Evolutionary conservation across 2,329 filamentous ascomycete species (phyloP).

Genomic region (Aspergillus felis): DNA sequence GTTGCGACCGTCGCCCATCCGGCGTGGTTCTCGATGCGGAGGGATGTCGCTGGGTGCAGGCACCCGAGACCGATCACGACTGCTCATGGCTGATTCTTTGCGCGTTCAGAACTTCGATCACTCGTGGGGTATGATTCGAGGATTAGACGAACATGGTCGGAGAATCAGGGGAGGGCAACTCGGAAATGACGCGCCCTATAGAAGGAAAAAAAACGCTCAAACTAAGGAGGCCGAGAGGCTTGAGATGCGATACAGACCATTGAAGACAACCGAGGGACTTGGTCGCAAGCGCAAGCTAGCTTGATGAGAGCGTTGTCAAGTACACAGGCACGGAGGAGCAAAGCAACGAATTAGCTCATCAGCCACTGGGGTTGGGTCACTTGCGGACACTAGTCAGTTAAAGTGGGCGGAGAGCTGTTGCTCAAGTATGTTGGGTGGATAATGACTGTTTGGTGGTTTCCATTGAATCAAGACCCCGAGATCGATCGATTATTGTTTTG

Average conservation of each 20-base stretch:
- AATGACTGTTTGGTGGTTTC: not conserved
- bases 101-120: constrained; percentile 20
- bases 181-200: constrained; percentile 10
- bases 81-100: constrained; percentile 30
- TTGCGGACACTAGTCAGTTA: constrained; percentile 17
- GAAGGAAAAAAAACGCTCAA: not conserved
- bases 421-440: not conserved
- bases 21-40: constrained; percentile 29
- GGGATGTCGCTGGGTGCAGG: constrained; percentile 27
- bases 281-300: not conserved
- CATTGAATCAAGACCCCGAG: too few relatives aligned
- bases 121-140: constrained; percentile 17
- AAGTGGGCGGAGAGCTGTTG: constrained; percentile 22
- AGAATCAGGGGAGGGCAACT: constrained; percentile 13
- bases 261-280: not conserved
- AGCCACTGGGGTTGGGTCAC: constrained; percentile 19
- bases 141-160: constrained; percentile 33
- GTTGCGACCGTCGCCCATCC: constrained; percentile 31
- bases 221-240: constrained; percentile 7
- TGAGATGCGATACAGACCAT: not conserved
- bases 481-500: not conserved
- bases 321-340: constrained; percentile 10
- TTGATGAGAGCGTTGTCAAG: not conserved
- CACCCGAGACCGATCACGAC: constrained; percentile 33
- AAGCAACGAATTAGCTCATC: constrained; percentile 26